Evolutionary conservation across 805 yeast genomes (phyloP).

Genomic region (Myxozyma monticola): DNA sequence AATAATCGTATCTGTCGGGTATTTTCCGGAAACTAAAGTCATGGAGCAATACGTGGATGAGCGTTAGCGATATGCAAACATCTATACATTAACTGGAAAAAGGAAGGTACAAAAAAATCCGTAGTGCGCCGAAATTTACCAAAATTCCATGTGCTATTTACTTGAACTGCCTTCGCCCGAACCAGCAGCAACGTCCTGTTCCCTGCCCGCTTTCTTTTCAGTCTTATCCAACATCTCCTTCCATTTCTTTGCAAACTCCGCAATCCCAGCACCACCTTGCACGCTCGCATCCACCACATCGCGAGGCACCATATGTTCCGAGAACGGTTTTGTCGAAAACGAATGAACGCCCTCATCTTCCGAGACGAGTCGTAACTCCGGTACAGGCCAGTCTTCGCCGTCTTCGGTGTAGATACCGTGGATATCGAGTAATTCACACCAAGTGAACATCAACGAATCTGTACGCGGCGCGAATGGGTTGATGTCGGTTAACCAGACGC

Average conservation of each 20-base stretch:
- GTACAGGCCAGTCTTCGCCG: conserved; percentile 38
- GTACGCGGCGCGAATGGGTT: conserved; percentile 78
- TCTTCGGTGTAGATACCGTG: conserved; percentile 28
- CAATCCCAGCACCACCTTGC: conserved; percentile 62
- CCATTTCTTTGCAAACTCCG: conserved; percentile 67
- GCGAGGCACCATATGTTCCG: conserved; percentile 87
- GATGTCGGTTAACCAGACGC: conserved; percentile 72
- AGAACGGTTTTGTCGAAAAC: conserved; percentile 77
- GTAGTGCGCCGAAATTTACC: too few species aligned
- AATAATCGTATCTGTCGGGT: too few species aligned
- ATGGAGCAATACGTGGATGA: too few species aligned
- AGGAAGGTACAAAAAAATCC: too few species aligned
- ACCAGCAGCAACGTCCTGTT: too few species aligned
- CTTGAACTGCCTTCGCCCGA: too few species aligned
- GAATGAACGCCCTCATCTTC: conserved; percentile 65
- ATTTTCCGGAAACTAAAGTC: too few species aligned
- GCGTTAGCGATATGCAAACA: too few species aligned
- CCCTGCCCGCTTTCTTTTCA: neutral
- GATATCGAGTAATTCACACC: conserved; percentile 68
- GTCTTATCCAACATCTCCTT: conserved; percentile 38
- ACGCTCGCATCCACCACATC: conserved; percentile 85
- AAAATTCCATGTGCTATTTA: too few species aligned
- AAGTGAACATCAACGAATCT: conserved; percentile 74
- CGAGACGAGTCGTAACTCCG: conserved; percentile 60
- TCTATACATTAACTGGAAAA: too few species aligned